Evolutionary conservation across 2,329 filamentous ascomycete genomes (phyloP), one percentile per base, ranked within the genome.

Genomic region (Neonectria coccinea): DNA sequence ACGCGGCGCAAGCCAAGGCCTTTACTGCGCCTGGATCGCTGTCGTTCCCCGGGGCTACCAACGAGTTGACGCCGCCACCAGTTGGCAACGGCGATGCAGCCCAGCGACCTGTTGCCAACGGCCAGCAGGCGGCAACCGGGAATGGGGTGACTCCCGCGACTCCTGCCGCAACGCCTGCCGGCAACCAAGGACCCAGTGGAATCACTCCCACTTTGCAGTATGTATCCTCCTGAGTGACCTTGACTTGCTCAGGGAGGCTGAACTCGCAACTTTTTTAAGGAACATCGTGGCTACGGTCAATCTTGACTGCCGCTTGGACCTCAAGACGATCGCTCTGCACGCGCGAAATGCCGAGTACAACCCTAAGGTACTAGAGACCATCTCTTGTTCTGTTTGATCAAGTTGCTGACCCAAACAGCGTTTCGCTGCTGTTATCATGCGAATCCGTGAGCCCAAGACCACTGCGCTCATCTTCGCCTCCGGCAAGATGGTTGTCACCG

Each of bases 201-300:
- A 92, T 97, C 79, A 93, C 94, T 77, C 94, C 94, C 74, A 97
- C 93, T 74, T 87, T 97, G 88, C 93, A 97, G 94, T 97, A 93
- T 93, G 94, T 96, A 91, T 90, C 77, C 70, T 74, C 67, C 72
- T 77, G 74, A 75, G 70, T 77, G 71, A 69, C 59, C 73, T 67
- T 67, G 67, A 66, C 68, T 67, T 78, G 75, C 75, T 79, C 73
- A 78, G 76, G 77, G 83, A 83, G 80, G 83, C 86, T 89, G 83
- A 89, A 85, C 78, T 80, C 73, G 74, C 76, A 68, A 75, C 64
- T 76, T 68, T 25, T 25, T 77, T 66, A 93, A 97, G 93, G 90
- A 97, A 98, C 85, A 97, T 98, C 84, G 95, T 98, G 82, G 95
- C 96, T 73, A 99, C 96, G 74, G 96, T 98, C 85, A 98, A 98